Base-by-base conservation (phyloP, 2,329 filamentous ascomycete genomes). In the Fusarium subtropicale region DNA sequence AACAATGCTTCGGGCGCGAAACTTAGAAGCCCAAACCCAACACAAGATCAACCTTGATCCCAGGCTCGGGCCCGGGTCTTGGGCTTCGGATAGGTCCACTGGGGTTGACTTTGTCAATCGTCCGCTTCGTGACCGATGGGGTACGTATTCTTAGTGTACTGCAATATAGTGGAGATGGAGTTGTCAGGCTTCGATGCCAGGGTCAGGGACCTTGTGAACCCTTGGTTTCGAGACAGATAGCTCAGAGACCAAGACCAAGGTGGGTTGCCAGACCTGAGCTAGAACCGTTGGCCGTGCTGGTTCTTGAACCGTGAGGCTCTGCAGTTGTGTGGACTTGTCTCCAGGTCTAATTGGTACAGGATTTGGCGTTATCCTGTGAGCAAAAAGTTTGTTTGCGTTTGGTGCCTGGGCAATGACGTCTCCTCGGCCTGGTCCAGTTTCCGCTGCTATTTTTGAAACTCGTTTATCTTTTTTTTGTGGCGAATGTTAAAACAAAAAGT, bases 261-360 rank as follows among this genome's bases (percentile, higher is more conserved):
- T 38, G 60, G 51, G 56, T 22, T 69, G 48, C 48, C 64, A 51
- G 47, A 50, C 51, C 44, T 42, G 53, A 69, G 51, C 67, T 60
- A 70, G 54, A 63, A 60, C 51, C 15, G 52, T 70, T 38, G 48
- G 55, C 51, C 12, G 48, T 47, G 46, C 55, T 52, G 46, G n/a
- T 61, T 59, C 46, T 60, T 74, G 70, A 68, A 72, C 53, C 51
- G 51, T 74, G 72, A 73, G 71, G 71, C 71, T 73, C 71, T 73
- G 71, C 66, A 61, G 68, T 52, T 59, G 39, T 64, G 36, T 46
- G 38, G 28, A 24, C 52, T 41, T 33, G 39, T 52, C n/a, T 53
- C n/a, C 38, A 53, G 26, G 48, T 42, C 44, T 39, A 57, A 52
- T 55, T 28, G 38, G 38, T 44, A 41, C 26, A 52, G 50, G 45